phyloP scores from a whole-genome alignment of 805 yeast species.

The Peterozyma toletana region DNA sequence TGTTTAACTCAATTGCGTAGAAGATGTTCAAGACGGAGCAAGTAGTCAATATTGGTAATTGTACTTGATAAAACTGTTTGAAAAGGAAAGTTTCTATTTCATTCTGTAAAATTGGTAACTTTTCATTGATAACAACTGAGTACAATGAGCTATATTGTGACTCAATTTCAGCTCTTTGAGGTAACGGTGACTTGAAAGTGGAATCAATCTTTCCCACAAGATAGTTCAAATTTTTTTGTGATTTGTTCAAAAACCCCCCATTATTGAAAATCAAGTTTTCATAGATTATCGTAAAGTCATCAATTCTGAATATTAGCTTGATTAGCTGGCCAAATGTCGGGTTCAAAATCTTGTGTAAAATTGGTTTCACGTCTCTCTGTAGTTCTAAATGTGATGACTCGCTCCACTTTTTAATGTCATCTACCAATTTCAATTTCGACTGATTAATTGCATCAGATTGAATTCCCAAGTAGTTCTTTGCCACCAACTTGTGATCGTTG shows the following conservation, averaged over 20 bases:
- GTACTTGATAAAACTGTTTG: slow-evolving; percentile 1
- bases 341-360: slow-evolving; percentile 17
- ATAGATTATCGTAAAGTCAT: slow-evolving; percentile 22
- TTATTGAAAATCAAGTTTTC: slow-evolving; percentile 19
- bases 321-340: slow-evolving; percentile 19
- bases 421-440: slow-evolving; percentile 8
- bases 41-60: slow-evolving; percentile 5
- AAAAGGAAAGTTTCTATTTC: slow-evolving; percentile 2
- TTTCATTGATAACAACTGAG: not conserved
- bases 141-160: too few relatives aligned
- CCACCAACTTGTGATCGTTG: not conserved
- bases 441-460: slow-evolving; percentile 8
- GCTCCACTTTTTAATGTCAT: slow-evolving; percentile 22
- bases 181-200: too few relatives aligned
- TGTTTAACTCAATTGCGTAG: slow-evolving; percentile 9
- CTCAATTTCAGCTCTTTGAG: too few relatives aligned
- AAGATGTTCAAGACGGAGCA: slow-evolving; percentile 6
- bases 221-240: slow-evolving; percentile 16
- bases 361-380: slow-evolving; percentile 23
- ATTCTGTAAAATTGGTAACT: slow-evolving; percentile 7
- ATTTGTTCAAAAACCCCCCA: slow-evolving; percentile 11
- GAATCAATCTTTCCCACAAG: slow-evolving; percentile 23
- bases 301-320: slow-evolving; percentile 23
- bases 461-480: slow-evolving; percentile 1
- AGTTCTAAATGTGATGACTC: slow-evolving; percentile 26